phyloP scores from a whole-genome alignment of 768 basidiomycete species.

The Sarcodon sp. region DNA sequence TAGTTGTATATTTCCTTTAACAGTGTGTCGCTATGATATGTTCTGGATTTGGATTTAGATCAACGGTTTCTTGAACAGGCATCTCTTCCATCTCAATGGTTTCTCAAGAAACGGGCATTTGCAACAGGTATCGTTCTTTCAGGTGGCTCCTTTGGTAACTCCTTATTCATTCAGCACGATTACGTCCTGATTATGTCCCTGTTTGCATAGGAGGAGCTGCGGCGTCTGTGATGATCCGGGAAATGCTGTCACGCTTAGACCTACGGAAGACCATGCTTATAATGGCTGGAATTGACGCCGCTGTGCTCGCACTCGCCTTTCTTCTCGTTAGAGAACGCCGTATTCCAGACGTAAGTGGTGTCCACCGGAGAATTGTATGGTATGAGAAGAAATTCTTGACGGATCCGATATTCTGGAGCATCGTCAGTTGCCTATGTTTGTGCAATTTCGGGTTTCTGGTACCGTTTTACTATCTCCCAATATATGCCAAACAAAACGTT shows the following conservation, averaged over 20 bases:
- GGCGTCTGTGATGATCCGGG: slow-evolving; percentile 6
- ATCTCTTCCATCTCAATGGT: slow-evolving; percentile 10
- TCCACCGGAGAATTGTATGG: slow-evolving; percentile 5
- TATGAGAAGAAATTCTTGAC: slow-evolving; percentile 10
- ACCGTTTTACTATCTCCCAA: slow-evolving; percentile 10
- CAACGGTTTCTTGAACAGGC: slow-evolving; percentile 1
- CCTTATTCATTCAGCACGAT: neutral
- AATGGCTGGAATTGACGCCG: slow-evolving; percentile 15
- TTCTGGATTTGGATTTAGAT: neutral
- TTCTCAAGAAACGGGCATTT: slow-evolving; percentile 7
- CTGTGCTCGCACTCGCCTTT: slow-evolving; percentile 14
- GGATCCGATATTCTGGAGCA: slow-evolving; percentile 19
- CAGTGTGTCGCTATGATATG: slow-evolving; percentile 1
- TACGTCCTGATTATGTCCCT: neutral
- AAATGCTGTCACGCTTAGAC: slow-evolving; percentile 14
- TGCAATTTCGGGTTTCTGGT: slow-evolving; percentile 9
- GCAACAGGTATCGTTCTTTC: slow-evolving; percentile 9
- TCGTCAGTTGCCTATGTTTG: slow-evolving; percentile 18
- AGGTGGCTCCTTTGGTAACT: slow-evolving; percentile 9
- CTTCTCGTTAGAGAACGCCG: slow-evolving; percentile 19
- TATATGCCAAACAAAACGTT: slow-evolving; percentile 8
- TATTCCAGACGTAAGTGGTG: slow-evolving; percentile 1
- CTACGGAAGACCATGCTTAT: slow-evolving; percentile 19
- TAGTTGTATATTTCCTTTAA: slow-evolving; percentile 7
- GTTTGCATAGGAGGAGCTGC: slow-evolving; percentile 7